Base-by-base conservation (phyloP, 1,284 basidiomycete genomes). In the Pseudozyma sp. region DNA sequence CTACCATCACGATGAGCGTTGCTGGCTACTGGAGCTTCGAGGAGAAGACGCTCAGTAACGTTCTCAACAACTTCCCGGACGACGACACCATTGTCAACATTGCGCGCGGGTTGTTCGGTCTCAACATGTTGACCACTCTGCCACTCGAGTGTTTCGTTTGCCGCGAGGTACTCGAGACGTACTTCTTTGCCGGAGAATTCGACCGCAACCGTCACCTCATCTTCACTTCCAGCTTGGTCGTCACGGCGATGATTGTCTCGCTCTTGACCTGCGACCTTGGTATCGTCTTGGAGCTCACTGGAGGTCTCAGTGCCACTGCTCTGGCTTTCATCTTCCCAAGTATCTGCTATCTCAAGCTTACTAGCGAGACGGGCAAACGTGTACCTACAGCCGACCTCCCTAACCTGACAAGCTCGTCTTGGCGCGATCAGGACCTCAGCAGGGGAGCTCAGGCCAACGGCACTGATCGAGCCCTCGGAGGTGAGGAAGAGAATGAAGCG, bases 61-160 rank as follows among this genome's bases (percentile, higher is more conserved):
- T 84, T 10, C 74, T 85, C 16, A 85, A 85, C 72, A 85, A 85
- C 67, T 85, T 85, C 44, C 83, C 83, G 4, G 59, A 80, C 36
- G 75, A 81, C 36, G 83, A 85, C 53, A 65, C 76, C 12, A 67
- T 83, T 35, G 82, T 85, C 58, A 84, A 98, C 84, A 88, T 98
- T 58, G 96, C 96, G 7, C 89, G 95, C 21, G 93, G 97, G 79
- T 94, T 93, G 81, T 98, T 99, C 81, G 96, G 96, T 5, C 86
- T 96, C 68, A 99, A 99, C 86, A 99, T 99, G 96, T 96, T 97
- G 80, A 97, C 95, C 1, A 99, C 96, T 0, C 89, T 95, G 18
- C 94, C 94, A 0, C 87, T 97, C 52, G 94, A 97, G 82, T 88
- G 94, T 19, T 97, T 97, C 83, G 94, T 97, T 14, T 97, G 95